Evolutionary conservation across 2,329 filamentous ascomycete genomes (phyloP).

Genomic region (Clonostachys rosea): DNA sequence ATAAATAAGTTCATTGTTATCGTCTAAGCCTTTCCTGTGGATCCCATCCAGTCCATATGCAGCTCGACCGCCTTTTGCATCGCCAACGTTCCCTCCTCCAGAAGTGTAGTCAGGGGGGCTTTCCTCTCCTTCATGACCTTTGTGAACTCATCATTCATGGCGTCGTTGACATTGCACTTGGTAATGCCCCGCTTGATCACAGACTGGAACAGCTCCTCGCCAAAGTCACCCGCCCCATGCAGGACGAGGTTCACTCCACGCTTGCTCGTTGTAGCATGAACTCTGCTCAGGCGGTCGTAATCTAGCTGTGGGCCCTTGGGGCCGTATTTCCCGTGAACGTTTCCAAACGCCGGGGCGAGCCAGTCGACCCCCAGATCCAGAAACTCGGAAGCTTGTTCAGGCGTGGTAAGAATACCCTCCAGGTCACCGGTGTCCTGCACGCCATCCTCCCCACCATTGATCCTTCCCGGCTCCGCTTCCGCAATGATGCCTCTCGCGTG

Average conservation of each 20-base stretch:
- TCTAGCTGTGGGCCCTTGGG: constrained; percentile 11
- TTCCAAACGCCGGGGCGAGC: constrained; percentile 70
- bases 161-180: constrained; percentile 48
- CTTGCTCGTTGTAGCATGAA: constrained; percentile 36
- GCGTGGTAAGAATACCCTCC: constrained; percentile 53
- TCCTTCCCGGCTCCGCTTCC: constrained; percentile 41
- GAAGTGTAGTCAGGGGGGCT: constrained; percentile 11
- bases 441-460: constrained; percentile 63
- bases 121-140: constrained; percentile 8
- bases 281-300: constrained; percentile 13
- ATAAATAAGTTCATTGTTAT: too few species aligned
- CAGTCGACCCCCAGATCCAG: constrained; percentile 67
- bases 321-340: constrained; percentile 60
- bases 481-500: constrained; percentile 5
- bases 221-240: constrained; percentile 43
- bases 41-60: constrained; percentile 14
- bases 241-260: constrained; percentile 35
- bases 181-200: constrained; percentile 40
- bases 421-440: constrained; percentile 52
- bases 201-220: constrained; percentile 32
- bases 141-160: constrained; percentile 18
- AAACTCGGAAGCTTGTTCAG: constrained; percentile 66
- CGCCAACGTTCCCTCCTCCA: constrained; percentile 12
- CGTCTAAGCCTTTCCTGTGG: constrained; percentile 10
- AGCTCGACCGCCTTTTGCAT: constrained; percentile 7